phyloP scores from a whole-genome alignment of 2,329 filamentous ascomycete species.

The Pseudogymnoascus sp. region DNA sequence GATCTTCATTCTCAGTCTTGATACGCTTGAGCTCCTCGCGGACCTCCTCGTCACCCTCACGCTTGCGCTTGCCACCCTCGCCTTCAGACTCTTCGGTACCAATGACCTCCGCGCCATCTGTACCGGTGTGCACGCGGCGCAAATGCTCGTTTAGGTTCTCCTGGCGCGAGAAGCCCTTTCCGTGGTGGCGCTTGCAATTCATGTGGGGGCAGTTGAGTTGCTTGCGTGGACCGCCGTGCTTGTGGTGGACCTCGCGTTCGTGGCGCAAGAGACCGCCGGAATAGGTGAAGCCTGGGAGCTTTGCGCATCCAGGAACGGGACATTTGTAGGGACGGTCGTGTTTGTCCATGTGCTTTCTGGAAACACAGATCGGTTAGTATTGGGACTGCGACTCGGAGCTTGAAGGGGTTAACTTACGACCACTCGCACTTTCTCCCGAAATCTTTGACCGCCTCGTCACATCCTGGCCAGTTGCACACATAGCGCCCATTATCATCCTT shows the following conservation, averaged over 20 bases:
- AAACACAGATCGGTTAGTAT: background rate
- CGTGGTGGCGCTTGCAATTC: conserved; percentile 82
- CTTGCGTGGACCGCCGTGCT: conserved; percentile 81
- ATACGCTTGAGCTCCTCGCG: conserved; percentile 59
- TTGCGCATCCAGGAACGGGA: conserved; percentile 72
- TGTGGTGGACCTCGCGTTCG: conserved; percentile 86
- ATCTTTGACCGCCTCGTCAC: conserved; percentile 51
- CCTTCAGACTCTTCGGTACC: conserved; percentile 33
- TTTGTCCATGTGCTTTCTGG: conserved; percentile 96
- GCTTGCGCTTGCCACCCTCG: conserved; percentile 38
- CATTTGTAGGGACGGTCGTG: conserved; percentile 92
- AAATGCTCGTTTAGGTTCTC: conserved; percentile 94
- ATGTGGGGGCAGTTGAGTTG: conserved; percentile 76
- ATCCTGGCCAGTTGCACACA: conserved; percentile 63
- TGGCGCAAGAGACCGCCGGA: conserved; percentile 83
- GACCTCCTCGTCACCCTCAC: conserved; percentile 36
- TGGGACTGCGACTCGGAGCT: background rate
- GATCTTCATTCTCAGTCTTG: conserved; percentile 54
- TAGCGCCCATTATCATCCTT: conserved; percentile 68
- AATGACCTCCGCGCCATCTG: conserved; percentile 26
- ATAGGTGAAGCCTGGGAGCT: conserved; percentile 90
- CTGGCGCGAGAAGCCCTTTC: conserved; percentile 83
- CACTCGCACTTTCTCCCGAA: conserved; percentile 87
- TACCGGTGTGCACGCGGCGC: conserved; percentile 70
- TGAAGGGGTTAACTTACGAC: conserved; percentile 60